Evolutionary conservation across 2,329 filamentous ascomycete species (phyloP).

Genomic region (Trichoderma sp.): DNA sequence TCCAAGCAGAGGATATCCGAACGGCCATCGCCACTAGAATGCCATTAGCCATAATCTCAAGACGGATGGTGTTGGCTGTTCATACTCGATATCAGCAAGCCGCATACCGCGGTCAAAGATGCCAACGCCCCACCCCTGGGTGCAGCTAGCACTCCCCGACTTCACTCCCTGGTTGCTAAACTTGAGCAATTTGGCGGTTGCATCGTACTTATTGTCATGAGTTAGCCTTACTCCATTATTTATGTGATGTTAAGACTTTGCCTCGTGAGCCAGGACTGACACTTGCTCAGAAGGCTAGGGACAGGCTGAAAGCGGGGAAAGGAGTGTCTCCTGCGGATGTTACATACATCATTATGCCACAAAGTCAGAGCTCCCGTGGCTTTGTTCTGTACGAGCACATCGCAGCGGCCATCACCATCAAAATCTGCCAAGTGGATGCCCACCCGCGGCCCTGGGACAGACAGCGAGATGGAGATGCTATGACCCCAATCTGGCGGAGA

Average conservation of each 20-base stretch:
- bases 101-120: conserved; percentile 3
- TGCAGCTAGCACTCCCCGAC: background rate
- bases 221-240: background rate
- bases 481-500: background rate
- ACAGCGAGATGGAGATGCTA: conserved; percentile 5
- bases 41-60: background rate
- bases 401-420: background rate
- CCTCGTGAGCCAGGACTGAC: too few species aligned
- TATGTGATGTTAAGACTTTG: background rate
- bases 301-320: too few species aligned
- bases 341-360: background rate
- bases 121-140: conserved; percentile 2
- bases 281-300: too few species aligned
- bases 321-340: too few species aligned
- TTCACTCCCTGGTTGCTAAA: background rate
- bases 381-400: background rate
- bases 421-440: background rate
- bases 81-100: background rate
- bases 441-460: background rate
- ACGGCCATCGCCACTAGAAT: background rate
- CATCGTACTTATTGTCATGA: background rate
- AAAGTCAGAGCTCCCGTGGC: background rate
- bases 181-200: background rate
- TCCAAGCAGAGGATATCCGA: conserved; percentile 7
- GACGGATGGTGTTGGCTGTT: background rate